Evolutionary conservation across 2,329 filamentous ascomycete species (phyloP), one percentile per base, ranked within the genome.

Genomic region (Calonectria ilicicola): DNA sequence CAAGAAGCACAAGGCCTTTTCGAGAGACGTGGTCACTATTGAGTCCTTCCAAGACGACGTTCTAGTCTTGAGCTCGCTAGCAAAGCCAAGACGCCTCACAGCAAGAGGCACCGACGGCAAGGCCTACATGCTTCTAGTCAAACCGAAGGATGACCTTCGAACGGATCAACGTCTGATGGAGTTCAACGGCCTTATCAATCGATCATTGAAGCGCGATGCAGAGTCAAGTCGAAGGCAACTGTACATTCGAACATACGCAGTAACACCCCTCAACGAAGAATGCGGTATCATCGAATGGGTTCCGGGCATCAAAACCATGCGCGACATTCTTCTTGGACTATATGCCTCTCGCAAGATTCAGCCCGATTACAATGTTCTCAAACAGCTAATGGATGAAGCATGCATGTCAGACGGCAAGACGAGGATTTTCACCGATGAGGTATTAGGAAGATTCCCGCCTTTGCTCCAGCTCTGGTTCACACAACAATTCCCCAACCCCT

Each of bases 211-310:
- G 81, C 92, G 94, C 74, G 96, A 98, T 80, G 93, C 96, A 2
- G 96, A 98, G 81, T 94, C 95, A 19, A 97, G 94, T 83, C 94
- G 95, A 82, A 91, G 97, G 19, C 94, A 97, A 76, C 89, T 99
- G 68, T 98, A 98, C 82, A 98, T 99, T 84, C 95, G 96, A 81
- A 99, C 97, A 0, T 99, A 99, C 79, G 95, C 95, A 8, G 97
- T 99, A 15, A 98, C 96, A 5, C 97, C 97, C 2, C 87, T 99
- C 60, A 98, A 98, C 82, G 97, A 99, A 84, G 96, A 98, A 84
- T 98, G 97, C 77, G 97, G 97, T 72, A 93, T 98, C 74, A 98
- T 99, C 78, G 97, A 99, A 85, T 99, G 97, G 97, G 95, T 99
- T 35, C 95, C 98, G 78, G 97, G 97, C 10, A 92, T 99, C 77